Base-by-base conservation (phyloP, 2,329 filamentous ascomycete genomes). In the Ceratocystis harringtonii region DNA sequence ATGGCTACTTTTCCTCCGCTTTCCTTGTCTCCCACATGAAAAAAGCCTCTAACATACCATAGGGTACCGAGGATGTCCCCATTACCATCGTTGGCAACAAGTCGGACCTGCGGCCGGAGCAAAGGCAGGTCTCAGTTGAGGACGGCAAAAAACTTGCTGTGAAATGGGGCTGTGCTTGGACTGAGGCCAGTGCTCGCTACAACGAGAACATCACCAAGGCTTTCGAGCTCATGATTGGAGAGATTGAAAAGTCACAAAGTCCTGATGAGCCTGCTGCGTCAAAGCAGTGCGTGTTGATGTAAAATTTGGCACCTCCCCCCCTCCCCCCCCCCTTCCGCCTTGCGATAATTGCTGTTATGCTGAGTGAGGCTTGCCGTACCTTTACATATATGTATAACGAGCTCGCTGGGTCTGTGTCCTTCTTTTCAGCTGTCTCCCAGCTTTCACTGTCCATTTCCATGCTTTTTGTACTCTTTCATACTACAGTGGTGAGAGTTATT, bases 11-110 rank as follows among this genome's bases (percentile, higher is more conserved):
- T 7, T 61, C 32, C 50, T 62, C 28, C 17, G 48, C 36, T 43
- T 41, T 41, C 32, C 32, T 36, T 36, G 32, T 36, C 32, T 36
- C 32, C 7, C 8, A 3, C 32, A 36, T 36, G 32, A 36, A 2
- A 36, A 10, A 36, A 22, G 12, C 3, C 19, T n/a, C 57, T 63
- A 45, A 66, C 61, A 19, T 44, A 65, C 41, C 45, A n/a, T 41
- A 96, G 89, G 94, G 94, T 70, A 89, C 91, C 67, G 92, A 96
- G 71, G 88, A 87, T 75, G 90, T 96, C 63, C 94, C 94, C 8
- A 87, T 97, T 71, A 90, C 95, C 71, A 87, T 99, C 68, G 92
- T 99, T 64, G 94, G 91, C 71, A 99, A 99, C 80, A 99, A 99
- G 80, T 92, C 87, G 74, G 94, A 99, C 75, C 80, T 99, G 66